These are phyloP conservation scores for Aspergillus sp. DNA, from an alignment of 2,329 filamentous ascomycete species.

Conservation along the genomic window DNA sequence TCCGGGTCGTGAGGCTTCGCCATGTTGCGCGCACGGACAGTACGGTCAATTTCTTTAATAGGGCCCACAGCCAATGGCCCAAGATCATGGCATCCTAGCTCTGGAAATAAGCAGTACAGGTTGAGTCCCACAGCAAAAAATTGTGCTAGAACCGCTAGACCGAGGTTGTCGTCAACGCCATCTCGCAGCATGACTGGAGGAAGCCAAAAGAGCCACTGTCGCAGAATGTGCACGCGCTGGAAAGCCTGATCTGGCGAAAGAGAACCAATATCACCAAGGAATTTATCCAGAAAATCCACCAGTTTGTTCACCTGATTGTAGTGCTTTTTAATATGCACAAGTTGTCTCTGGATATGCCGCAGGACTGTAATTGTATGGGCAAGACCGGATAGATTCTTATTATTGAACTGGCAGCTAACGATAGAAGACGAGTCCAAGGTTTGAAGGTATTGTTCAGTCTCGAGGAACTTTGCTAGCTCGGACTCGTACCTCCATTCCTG, in stretches of 20 bases:
- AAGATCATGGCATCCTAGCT: neutral
- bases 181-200: neutral
- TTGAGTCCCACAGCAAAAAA: neutral
- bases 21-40: neutral
- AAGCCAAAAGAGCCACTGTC: neutral
- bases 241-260: neutral
- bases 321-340: neutral
- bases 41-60: neutral
- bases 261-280: neutral
- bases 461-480: neutral
- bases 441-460: neutral
- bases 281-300: neutral
- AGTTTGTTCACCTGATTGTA: neutral
- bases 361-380: neutral
- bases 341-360: neutral
- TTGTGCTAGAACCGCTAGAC: neutral
- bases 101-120: neutral
- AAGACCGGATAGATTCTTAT: neutral
- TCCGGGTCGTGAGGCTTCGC: neutral
- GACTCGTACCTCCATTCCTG: neutral
- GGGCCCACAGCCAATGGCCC: neutral
- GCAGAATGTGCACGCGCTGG: neutral
- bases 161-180: neutral
- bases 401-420: neutral
- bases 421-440: neutral